Conservation (phyloP, 257 asterid genomes). For the Haberlea rhodopensis region DNA sequence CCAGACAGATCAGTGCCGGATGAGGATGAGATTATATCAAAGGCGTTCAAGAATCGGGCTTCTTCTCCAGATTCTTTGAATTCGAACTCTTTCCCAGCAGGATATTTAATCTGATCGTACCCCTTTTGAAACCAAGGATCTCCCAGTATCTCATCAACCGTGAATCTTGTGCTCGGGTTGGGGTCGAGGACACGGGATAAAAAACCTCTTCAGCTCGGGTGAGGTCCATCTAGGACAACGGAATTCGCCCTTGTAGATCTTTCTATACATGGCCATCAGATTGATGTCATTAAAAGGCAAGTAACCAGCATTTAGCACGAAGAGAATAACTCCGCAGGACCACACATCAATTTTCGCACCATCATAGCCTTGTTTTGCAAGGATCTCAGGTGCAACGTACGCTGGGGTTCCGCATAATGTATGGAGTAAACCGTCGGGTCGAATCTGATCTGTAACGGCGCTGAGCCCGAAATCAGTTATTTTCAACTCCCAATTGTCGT, state of each 20-base stretch:
- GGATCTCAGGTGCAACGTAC: slow-evolving; percentile 50
- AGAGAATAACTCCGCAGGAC: slow-evolving; percentile 52
- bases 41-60: slow-evolving; percentile 35
- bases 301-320: slow-evolving; percentile 51
- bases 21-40: slow-evolving; percentile 47
- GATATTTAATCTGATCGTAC: slow-evolving; percentile 4
- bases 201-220: slow-evolving; percentile 35
- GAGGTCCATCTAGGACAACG: slow-evolving; percentile 59
- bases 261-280: slow-evolving; percentile 46
- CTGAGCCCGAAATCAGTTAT: slow-evolving; percentile 52
- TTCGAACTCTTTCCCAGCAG: slow-evolving; percentile 12
- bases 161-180: slow-evolving; percentile 43
- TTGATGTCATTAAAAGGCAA: slow-evolving; percentile 48
- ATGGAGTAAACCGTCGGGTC: slow-evolving; percentile 37
- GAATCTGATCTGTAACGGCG: slow-evolving; percentile 37
- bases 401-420: slow-evolving; percentile 59
- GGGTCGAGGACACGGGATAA: slow-evolving; percentile 38
- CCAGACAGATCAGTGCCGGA: slow-evolving; percentile 42
- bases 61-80: slow-evolving; percentile 10
- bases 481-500: slow-evolving; percentile 40
- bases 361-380: slow-evolving; percentile 44
- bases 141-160: slow-evolving; percentile 36
- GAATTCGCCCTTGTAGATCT: slow-evolving; percentile 49
- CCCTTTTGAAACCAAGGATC: slow-evolving; percentile 55
- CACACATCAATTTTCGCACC: slow-evolving; percentile 52